These are phyloP conservation scores for Hypoxylon sp. DNA, from an alignment of 2,329 filamentous ascomycete genomes.

Conservation along the genomic window DNA sequence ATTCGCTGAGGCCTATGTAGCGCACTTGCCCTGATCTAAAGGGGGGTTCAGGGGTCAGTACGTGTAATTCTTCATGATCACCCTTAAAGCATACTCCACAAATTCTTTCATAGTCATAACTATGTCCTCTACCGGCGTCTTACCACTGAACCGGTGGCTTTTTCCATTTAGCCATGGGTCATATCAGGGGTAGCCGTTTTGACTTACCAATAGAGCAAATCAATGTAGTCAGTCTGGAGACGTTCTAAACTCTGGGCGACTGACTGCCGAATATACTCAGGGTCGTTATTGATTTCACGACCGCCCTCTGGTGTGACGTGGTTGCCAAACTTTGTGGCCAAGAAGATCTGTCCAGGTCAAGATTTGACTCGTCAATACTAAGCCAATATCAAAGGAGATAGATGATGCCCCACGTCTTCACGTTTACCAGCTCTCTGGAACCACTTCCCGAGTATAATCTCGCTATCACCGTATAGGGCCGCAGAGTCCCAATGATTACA, in stretches of 20 bases:
- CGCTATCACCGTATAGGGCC: conserved; percentile 60
- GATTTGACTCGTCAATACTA: not conserved
- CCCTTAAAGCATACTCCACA: not conserved
- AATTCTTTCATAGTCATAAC: conserved; percentile 49
- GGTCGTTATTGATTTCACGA: conserved; percentile 57
- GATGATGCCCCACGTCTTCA: conserved; percentile 37
- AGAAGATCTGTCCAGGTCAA: conserved; percentile 59
- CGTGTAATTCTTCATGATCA: not conserved
- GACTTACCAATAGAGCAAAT: conserved; percentile 26
- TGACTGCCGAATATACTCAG: conserved; percentile 44
- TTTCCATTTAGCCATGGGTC: not conserved
- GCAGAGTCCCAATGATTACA: conserved; percentile 59
- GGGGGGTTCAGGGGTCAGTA: no score
- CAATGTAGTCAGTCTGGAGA: conserved; percentile 26
- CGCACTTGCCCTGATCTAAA: conserved; percentile 66
- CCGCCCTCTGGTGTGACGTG: conserved; percentile 59
- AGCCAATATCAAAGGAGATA: not conserved
- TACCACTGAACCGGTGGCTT: conserved; percentile 26
- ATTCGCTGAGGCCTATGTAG: conserved; percentile 66
- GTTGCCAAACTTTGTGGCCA: conserved; percentile 66
- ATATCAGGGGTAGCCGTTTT: not conserved
- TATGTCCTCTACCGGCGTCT: conserved; percentile 22
- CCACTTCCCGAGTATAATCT: conserved; percentile 64
- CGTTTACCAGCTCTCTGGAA: conserved; percentile 60
- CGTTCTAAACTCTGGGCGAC: conserved; percentile 12